Evolutionary conservation across 768 basidiomycete genomes (phyloP).

Genomic region (Russula compacta): DNA sequence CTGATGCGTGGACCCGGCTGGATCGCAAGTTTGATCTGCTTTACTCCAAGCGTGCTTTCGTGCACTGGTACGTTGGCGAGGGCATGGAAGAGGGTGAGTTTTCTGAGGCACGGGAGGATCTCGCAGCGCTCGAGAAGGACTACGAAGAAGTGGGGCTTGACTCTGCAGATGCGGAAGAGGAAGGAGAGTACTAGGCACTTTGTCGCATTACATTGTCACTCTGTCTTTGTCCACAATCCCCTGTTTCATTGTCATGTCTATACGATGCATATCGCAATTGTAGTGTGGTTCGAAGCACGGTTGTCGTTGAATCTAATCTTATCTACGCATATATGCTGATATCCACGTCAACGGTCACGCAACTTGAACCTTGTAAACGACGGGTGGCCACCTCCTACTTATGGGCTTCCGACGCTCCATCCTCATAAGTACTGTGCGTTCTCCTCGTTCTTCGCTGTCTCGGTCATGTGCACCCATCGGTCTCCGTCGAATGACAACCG

Average conservation of each 20-base stretch:
- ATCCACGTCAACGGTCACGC: no score
- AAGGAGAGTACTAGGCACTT: slow-evolving; percentile 35
- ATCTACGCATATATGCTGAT: no score
- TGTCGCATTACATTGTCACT: neutral
- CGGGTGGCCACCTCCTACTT: no score
- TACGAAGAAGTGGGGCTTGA: slow-evolving; percentile 75
- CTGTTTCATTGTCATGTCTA: neutral
- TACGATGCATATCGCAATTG: neutral
- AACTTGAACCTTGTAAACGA: no score
- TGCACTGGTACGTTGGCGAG: slow-evolving; percentile 64
- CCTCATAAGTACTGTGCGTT: neutral
- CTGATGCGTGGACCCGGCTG: slow-evolving; percentile 64
- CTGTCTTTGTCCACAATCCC: neutral
- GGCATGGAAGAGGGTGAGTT: slow-evolving; percentile 94
- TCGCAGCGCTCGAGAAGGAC: slow-evolving; percentile 95
- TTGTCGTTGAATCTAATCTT: neutral
- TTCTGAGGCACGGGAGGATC: slow-evolving; percentile 96
- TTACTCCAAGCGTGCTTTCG: slow-evolving; percentile 53
- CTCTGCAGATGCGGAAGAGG: slow-evolving; percentile 43
- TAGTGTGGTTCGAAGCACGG: neutral
- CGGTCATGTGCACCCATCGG: neutral
- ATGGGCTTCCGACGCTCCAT: neutral
- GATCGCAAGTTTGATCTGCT: slow-evolving; percentile 77
- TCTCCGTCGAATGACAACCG: neutral
- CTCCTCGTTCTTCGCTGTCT: no score